Evolutionary conservation across 106 monocot species (phyloP).

Genomic region (Chionographis japonica): DNA sequence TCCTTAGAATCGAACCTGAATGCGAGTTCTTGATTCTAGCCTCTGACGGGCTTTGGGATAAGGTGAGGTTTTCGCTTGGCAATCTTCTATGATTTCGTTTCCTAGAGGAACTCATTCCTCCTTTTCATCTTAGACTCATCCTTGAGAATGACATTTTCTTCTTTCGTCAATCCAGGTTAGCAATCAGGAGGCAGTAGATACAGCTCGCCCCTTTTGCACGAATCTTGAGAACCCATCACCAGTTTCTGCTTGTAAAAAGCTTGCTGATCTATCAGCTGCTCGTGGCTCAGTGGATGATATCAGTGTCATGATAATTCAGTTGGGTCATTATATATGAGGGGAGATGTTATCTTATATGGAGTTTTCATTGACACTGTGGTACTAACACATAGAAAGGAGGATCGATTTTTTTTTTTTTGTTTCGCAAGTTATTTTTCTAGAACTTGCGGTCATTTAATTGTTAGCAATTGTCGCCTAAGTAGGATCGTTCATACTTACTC

Average conservation of each 20-base stretch:
- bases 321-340: constrained; percentile 27
- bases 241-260: constrained; percentile 55
- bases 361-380: no score
- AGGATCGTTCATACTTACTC: no score
- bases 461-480: no score
- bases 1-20: constrained; percentile 40
- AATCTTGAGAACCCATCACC: constrained; percentile 17
- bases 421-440: no score
- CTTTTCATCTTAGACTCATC: not conserved
- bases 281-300: constrained; percentile 64
- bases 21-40: constrained; percentile 90
- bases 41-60: constrained; percentile 91
- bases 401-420: no score
- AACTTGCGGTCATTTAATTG: no score
- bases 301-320: constrained; percentile 62
- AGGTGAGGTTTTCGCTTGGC: constrained; percentile 8
- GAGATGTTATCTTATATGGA: no score
- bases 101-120: not conserved
- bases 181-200: constrained; percentile 75
- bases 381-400: no score
- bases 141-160: not conserved
- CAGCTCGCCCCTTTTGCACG: constrained; percentile 38
- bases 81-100: not conserved
- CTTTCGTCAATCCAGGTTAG: constrained; percentile 25
- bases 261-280: constrained; percentile 40